Evolutionary conservation across 257 asterid species (phyloP).

Genomic region (Plantago major): DNA sequence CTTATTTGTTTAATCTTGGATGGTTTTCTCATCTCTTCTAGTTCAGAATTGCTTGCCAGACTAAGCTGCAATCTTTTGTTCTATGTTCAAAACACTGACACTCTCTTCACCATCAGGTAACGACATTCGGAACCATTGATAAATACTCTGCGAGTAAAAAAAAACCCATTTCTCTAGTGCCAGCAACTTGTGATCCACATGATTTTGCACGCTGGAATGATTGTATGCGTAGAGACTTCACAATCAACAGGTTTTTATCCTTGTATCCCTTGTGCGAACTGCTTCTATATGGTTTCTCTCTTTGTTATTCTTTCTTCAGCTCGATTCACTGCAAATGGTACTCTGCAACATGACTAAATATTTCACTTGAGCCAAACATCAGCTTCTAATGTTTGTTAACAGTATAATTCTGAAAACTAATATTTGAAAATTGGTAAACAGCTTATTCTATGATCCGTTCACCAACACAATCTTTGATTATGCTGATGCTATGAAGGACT

Average conservation of each 20-base stretch:
- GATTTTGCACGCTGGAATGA: conserved; percentile 70
- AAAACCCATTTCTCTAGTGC: conserved; percentile 29
- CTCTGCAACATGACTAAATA: no score
- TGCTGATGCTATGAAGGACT: conserved; percentile 60
- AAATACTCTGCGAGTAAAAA: conserved; percentile 24
- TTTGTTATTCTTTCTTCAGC: not conserved
- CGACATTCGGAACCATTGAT: conserved; percentile 73
- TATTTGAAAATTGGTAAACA: conserved; percentile 39
- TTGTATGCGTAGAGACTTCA: conserved; percentile 79
- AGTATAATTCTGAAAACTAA: conserved; percentile 22
- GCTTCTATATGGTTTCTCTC: conserved; percentile 16
- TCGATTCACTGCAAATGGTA: no score
- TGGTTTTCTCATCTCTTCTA: conserved; percentile 10
- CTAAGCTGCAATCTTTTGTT: conserved; percentile 3
- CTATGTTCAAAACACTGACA: conserved; percentile 8
- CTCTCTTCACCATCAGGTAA: conserved; percentile 47
- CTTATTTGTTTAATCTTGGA: conserved; percentile 18
- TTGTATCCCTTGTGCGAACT: conserved; percentile 6
- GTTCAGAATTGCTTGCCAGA: conserved; percentile 3
- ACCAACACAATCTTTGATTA: conserved; percentile 61
- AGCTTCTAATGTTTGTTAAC: conserved; percentile 10
- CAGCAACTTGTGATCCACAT: conserved; percentile 38
- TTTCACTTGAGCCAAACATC: not conserved
- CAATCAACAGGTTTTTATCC: conserved; percentile 69
- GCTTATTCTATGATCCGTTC: conserved; percentile 82